Base-by-base conservation (phyloP, 305 asterid species). In the Coffea humblotiana region DNA sequence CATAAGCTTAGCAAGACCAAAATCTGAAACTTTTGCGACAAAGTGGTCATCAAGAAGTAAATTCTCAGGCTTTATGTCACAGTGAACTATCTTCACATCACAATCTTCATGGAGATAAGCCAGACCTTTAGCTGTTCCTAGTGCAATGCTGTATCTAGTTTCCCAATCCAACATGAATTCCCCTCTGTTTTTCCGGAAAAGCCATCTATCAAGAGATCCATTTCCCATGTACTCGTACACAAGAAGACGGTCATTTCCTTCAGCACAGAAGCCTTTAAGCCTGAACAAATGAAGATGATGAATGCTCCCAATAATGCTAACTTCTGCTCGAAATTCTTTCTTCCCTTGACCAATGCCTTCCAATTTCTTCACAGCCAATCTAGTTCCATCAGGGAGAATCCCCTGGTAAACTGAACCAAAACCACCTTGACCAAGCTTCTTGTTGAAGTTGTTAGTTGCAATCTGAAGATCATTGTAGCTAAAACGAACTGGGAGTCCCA, bases 301-400 rank as follows among this genome's bases (percentile, higher is more conserved):
- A 29, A 29, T 29, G 1, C 32, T 29, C 32, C 99, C 99, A 45
- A 95, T 95, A 81, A 90, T 92, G 86, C 97, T 90, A 68, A 93
- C 98, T 83, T 95, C 99, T 0, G 99, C 96, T 0, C 97, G 91
- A 49, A 95, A 95, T 77, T 95, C 99, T 45, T 95, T 95, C 93
- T 92, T 95, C 25, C 99, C 99, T 78, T 95, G 99, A 1, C 99
- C 98, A 37, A 93, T 85, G 18, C 97, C 97, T 88, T 95, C 99
- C 85, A 95, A 72, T 84, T 92, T 80, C 83, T 95, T 95, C 77
- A 95, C 98, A 37, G 98, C 98, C 40, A 95, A 6, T 4, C 65
- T 90, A 21, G 90, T 86, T n/a, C 99, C 99, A 72, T 95, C 98
- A 0, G 84, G 90, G 40, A 93, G 98, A 23, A 76, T 65, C 7